Evolutionary conservation across 1,139 yeast species (phyloP), one percentile per base, ranked within the genome.

Genomic region (Yamadazyma buinensis): DNA sequence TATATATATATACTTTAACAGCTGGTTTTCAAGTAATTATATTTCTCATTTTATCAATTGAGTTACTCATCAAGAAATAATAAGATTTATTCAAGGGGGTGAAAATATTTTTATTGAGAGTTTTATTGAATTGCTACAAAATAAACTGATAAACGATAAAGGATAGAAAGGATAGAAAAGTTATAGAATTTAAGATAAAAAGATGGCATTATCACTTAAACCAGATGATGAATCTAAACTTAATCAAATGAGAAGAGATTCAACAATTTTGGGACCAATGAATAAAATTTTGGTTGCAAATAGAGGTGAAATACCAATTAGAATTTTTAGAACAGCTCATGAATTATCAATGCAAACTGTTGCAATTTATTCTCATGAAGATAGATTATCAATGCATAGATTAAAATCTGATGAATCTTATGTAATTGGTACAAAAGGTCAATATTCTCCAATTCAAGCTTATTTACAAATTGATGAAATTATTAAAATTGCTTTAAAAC

Each of bases 301-400:
- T 70, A 78, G 98, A 66, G 97, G 97, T 51, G 98, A 90, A 63
- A 85, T 85, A 52, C 94, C 92, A 32, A 80, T 84, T 54, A 68
- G 94, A 64, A 83, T 92, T 58, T 94, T 92, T 66, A 78, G 98
- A 67, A 84, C 97, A 23, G 98, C 98, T 41, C 98, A 94, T 66
- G 98, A 94, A 62, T 73, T 92, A 55, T 84, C 95, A 28, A 87
- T 94, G 96, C 90, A 85, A 55, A 92, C 99, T 0, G 97, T 92
- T 35, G 98, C 98, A 33, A 83, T 94, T 54, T 94, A 88, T 60
- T 90, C 97, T 30, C 95, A 90, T 59, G 97, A 92, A 63, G 99
- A 92, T 61, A 72, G 96, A 47, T 71, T 94, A 53, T 84, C 95
- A 18, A 87, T 88, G 90, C 98, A 92, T 66, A 75, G 97, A 54